phyloP scores from a whole-genome alignment of 352 stramenopile genomes.

The Phytophthora foliorum region DNA sequence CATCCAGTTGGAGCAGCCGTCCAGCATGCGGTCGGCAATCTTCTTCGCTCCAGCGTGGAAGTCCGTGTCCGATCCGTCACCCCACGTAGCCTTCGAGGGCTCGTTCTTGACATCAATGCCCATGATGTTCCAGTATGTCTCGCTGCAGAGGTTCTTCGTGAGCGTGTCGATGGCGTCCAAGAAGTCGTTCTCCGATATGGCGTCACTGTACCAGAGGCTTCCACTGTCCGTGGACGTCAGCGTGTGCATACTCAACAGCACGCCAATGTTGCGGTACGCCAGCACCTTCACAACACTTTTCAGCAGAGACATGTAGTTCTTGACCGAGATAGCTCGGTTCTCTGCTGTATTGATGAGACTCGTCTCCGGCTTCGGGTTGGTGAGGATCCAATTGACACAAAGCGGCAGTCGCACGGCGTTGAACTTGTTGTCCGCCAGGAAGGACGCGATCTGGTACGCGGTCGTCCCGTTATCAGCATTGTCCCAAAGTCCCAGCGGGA shows the following conservation, averaged over 20 bases:
- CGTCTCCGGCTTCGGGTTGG: constrained; percentile 60
- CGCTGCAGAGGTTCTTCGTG: constrained; percentile 56
- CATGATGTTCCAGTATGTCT: constrained; percentile 70
- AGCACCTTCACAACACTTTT: constrained; percentile 65
- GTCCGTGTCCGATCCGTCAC: constrained; percentile 47
- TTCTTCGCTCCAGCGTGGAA: constrained; percentile 56
- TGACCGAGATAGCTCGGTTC: constrained; percentile 72
- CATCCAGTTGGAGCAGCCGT: constrained; percentile 73
- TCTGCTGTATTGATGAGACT: constrained; percentile 59
- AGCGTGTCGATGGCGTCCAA: constrained; percentile 58
- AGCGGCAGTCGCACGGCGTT: constrained; percentile 80
- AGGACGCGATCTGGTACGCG: constrained; percentile 79
- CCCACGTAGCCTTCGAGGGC: constrained; percentile 60
- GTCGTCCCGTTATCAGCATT: constrained; percentile 79
- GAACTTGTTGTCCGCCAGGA: constrained; percentile 80
- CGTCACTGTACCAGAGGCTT: constrained; percentile 57
- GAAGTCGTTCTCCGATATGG: constrained; percentile 50
- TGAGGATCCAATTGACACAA: constrained; percentile 66
- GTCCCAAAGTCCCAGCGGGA: constrained; percentile 77
- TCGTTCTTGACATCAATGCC: constrained; percentile 76
- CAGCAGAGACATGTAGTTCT: constrained; percentile 58
- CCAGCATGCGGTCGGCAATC: constrained; percentile 72
- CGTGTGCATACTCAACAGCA: constrained; percentile 73
- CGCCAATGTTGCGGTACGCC: constrained; percentile 64
- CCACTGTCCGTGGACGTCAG: constrained; percentile 54